Evolutionary conservation across 805 yeast genomes (phyloP).

Genomic region (Groenewaldozyma salmanticensis): DNA sequence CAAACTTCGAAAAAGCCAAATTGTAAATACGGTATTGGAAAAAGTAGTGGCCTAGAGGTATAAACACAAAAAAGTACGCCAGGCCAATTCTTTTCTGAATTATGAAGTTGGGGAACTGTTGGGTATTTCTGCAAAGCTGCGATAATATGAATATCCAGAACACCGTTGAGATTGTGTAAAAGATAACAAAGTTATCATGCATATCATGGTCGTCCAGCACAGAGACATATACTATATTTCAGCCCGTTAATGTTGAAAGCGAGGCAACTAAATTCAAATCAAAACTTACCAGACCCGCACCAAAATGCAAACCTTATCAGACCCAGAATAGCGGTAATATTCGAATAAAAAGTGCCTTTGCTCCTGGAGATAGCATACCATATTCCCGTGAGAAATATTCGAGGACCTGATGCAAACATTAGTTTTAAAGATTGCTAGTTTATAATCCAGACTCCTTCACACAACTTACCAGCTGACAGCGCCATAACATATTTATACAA

Average conservation of each 20-base stretch:
- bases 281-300: not conserved
- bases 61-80: not conserved
- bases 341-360: not conserved
- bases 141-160: not conserved
- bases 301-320: not conserved
- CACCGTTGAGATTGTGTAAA: not conserved
- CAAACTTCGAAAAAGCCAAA: slow-evolving; percentile 77
- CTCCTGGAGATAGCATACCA: not conserved
- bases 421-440: no score
- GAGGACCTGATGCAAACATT: no score
- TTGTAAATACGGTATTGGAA: slow-evolving; percentile 70
- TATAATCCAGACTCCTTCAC: no score
- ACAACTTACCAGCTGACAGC: not conserved
- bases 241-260: no score
- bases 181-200: not conserved
- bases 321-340: not conserved
- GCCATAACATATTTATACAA: not conserved
- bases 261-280: not conserved
- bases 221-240: not conserved
- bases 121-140: not conserved
- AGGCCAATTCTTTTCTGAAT: not conserved
- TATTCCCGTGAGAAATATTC: not conserved
- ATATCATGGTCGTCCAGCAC: not conserved
- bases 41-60: slow-evolving; percentile 41
- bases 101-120: not conserved